Percentiles rank a stretch among this genome's conserved stretches.
Conservation (phyloP, 768 basidiomycete genomes). For the Leccinum fibrillosum region DNA sequence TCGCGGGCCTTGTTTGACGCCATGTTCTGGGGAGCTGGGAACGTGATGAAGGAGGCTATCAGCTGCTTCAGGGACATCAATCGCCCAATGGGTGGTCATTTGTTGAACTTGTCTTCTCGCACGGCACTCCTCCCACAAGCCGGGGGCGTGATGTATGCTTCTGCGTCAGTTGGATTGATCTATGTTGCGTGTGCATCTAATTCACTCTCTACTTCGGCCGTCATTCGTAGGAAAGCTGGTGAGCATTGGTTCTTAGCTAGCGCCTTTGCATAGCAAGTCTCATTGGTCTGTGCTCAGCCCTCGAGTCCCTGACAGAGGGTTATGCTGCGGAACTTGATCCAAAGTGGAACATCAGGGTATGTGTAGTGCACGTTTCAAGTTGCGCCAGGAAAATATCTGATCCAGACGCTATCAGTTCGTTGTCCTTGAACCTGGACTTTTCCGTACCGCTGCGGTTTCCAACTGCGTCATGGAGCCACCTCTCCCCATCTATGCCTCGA, state of each 20-base stretch:
- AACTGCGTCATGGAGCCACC: constrained; percentile 12
- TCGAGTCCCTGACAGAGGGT: constrained; percentile 32
- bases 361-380: neutral
- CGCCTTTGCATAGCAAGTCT: neutral
- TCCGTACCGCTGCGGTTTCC: constrained; percentile 19
- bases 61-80: constrained; percentile 37
- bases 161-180: constrained; percentile 22
- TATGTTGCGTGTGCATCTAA: neutral
- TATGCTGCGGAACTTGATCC: constrained; percentile 33
- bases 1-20: constrained; percentile 54
- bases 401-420: constrained; percentile 11
- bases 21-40: constrained; percentile 32
- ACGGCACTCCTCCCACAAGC: constrained; percentile 22
- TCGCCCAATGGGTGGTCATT: constrained; percentile 30
- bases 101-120: constrained; percentile 35
- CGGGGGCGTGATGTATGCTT: constrained; percentile 21
- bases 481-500: constrained; percentile 17
- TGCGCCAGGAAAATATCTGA: neutral
- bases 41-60: constrained; percentile 33
- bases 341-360: constrained; percentile 35
- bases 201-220: neutral
- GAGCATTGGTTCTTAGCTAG: neutral
- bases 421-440: constrained; percentile 22
- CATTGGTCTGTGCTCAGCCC: constrained; percentile 19
- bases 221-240: constrained; percentile 18